Percentiles rank a stretch among this genome's conserved stretches.
phyloP scores from a whole-genome alignment of 345 rosid species.

The Kandelia obovata region DNA sequence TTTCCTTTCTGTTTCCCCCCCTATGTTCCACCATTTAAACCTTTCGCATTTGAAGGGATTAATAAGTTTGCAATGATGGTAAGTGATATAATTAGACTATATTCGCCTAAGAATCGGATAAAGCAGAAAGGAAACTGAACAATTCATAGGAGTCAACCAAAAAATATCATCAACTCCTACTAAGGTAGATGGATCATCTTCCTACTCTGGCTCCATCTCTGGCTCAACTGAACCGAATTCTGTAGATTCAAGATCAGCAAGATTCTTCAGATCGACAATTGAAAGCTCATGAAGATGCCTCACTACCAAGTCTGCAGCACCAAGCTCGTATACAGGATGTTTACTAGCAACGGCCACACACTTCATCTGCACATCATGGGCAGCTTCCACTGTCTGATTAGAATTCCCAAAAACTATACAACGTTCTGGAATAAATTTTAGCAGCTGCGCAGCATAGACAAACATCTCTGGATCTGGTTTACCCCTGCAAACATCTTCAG shows the following conservation, averaged over 20 bases:
- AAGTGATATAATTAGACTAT: constrained; percentile 8
- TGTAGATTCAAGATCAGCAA: constrained; percentile 67
- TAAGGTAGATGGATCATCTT: constrained; percentile 37
- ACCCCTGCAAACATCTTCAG: constrained; percentile 89
- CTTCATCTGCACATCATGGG: constrained; percentile 90
- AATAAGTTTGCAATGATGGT: background rate
- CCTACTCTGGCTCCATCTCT: constrained; percentile 65
- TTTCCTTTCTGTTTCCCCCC: background rate
- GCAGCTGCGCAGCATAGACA: constrained; percentile 75
- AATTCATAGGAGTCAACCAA: constrained; percentile 51
- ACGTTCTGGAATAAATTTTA: constrained; percentile 80
- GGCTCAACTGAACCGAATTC: constrained; percentile 60
- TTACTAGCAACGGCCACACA: constrained; percentile 95
- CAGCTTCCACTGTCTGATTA: constrained; percentile 88
- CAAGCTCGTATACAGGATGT: constrained; percentile 85
- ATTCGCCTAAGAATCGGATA: constrained; percentile 26
- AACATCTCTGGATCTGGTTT: constrained; percentile 98
- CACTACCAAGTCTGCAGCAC: constrained; percentile 92
- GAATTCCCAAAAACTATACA: constrained; percentile 98
- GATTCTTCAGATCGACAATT: constrained; percentile 85
- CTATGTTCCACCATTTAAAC: background rate
- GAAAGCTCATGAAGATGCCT: constrained; percentile 77
- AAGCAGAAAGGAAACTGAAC: constrained; percentile 47
- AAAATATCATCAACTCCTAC: constrained; percentile 62
- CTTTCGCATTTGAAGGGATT: constrained; percentile 24